Evolutionary conservation across 805 yeast species (phyloP).

Genomic region (Cyberlindnera petersonii): DNA sequence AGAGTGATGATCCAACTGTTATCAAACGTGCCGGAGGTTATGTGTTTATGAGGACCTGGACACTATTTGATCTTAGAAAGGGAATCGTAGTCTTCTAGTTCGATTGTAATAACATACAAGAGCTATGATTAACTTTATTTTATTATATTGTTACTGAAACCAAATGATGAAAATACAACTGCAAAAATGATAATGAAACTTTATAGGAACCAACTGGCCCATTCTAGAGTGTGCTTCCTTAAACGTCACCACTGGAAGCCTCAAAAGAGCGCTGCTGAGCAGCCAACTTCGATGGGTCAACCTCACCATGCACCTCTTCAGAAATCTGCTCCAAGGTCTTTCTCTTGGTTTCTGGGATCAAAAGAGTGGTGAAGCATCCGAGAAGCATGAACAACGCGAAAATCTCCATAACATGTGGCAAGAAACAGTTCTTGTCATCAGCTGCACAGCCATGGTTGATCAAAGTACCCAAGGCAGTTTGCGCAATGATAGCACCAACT

Average conservation of each 20-base stretch:
- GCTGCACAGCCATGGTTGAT: constrained; percentile 73
- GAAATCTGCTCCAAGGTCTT: constrained; percentile 80
- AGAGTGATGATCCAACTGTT: too few species aligned
- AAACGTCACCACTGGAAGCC: constrained; percentile 21
- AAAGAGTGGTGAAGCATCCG: constrained; percentile 62
- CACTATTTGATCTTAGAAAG: too few species aligned
- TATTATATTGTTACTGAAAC: too few species aligned
- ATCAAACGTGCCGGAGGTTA: too few species aligned
- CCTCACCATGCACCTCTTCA: constrained; percentile 80
- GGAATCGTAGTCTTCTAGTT: too few species aligned
- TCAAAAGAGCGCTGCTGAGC: constrained; percentile 15
- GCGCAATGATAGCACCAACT: constrained; percentile 90
- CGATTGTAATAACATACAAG: too few species aligned
- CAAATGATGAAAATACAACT: neutral
- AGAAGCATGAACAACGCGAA: constrained; percentile 87
- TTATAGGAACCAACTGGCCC: neutral
- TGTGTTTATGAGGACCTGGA: too few species aligned
- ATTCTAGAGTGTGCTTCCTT: neutral
- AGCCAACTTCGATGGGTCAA: constrained; percentile 42
- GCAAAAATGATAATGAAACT: neutral
- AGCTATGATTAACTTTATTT: too few species aligned
- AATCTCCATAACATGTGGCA: constrained; percentile 91
- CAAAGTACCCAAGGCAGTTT: constrained; percentile 81
- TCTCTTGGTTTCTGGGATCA: constrained; percentile 89
- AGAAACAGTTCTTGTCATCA: constrained; percentile 59